phyloP scores from a whole-genome alignment of 2,329 filamentous ascomycete species.

The Fusarium pseudocircinatum region DNA sequence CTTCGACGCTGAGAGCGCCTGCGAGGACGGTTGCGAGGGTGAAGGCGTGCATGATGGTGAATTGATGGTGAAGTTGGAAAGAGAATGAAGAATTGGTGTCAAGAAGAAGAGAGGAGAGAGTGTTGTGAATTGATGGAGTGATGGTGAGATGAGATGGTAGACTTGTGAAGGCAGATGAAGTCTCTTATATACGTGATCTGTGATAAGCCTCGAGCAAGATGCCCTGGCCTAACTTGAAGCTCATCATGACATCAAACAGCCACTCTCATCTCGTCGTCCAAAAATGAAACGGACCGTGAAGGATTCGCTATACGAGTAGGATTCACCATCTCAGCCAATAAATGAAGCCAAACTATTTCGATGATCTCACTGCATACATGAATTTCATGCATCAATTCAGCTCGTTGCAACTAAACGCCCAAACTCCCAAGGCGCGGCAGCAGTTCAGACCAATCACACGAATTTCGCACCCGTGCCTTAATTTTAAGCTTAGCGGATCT shows the following conservation, averaged over 20 bases:
- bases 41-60: neutral
- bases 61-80: neutral
- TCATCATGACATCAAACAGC: neutral
- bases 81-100: no score
- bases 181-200: neutral
- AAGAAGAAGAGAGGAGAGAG: neutral
- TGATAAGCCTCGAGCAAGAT: accelerated
- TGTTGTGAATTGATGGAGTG: neutral
- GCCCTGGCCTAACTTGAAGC: neutral
- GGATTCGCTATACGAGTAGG: neutral
- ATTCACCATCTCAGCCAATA: neutral
- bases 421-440: neutral
- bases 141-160: neutral
- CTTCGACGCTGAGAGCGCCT: conserved; percentile 5
- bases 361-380: neutral
- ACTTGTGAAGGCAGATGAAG: neutral
- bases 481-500: conserved; percentile 6
- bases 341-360: neutral
- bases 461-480: neutral
- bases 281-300: neutral
- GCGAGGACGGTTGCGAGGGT: neutral
- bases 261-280: no score
- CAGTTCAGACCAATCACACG: neutral
- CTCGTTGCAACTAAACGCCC: neutral
- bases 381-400: neutral